Conservation (phyloP, 306 rosid genomes). For the Delonix regia region DNA sequence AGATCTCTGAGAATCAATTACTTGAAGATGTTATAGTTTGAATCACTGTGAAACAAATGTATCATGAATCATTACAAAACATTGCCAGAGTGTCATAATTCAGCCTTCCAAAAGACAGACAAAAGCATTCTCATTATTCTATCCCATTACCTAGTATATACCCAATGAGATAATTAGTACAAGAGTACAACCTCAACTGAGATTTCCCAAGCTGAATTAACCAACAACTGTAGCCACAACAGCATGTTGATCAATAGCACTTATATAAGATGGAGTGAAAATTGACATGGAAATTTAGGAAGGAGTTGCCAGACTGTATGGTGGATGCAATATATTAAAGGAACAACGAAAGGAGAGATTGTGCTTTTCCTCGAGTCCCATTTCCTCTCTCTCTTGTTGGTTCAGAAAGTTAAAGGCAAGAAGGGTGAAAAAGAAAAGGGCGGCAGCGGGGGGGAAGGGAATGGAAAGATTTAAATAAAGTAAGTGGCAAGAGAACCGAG, state of each 20-base stretch:
- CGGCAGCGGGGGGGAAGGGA: background rate
- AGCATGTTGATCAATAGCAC: slow-evolving; percentile 6
- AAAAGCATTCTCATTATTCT: background rate
- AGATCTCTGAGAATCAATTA: slow-evolving; percentile 5
- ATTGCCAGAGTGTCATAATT: background rate
- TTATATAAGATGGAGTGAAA: slow-evolving; percentile 4
- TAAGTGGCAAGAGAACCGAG: background rate
- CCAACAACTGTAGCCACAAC: background rate
- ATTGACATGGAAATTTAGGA: background rate
- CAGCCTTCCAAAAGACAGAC: background rate
- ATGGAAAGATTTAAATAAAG: background rate
- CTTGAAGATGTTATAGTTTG: background rate
- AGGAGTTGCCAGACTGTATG: background rate
- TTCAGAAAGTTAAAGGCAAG: background rate
- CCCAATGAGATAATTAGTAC: background rate
- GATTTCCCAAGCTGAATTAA: background rate
- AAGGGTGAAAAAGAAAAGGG: no score
- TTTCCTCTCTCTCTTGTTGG: background rate
- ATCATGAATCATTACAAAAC: slow-evolving; percentile 7
- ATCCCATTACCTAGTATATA: background rate
- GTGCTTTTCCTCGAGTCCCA: slow-evolving; percentile 2
- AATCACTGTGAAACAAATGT: slow-evolving; percentile 8
- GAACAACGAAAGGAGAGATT: background rate
- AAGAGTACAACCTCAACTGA: background rate
- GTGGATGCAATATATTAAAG: slow-evolving; percentile 1